phyloP scores from a whole-genome alignment of 257 asterid genomes.

The Ajuga chamaepitys region DNA sequence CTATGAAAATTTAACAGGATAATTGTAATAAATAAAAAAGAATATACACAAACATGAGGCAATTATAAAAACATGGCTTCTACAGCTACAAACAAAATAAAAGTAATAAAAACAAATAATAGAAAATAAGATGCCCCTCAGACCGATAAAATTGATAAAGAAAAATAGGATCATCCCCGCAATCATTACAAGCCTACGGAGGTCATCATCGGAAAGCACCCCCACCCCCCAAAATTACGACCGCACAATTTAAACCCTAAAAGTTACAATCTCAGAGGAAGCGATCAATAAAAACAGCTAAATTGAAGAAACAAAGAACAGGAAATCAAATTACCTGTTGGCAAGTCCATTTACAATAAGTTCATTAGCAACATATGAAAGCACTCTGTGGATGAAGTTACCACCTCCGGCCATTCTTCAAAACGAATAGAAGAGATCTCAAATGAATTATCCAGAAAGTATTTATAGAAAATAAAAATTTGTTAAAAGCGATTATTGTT shows the following conservation, averaged over 20 bases:
- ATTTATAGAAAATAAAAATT: not conserved
- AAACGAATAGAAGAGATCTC: not conserved
- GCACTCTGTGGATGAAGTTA: constrained; percentile 55
- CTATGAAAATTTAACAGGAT: not conserved
- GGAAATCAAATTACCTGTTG: constrained; percentile 42
- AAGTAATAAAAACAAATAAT: not conserved
- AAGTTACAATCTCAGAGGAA: not conserved
- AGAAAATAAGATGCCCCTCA: constrained; percentile 27
- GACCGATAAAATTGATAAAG: constrained; percentile 37
- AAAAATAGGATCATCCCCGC: constrained; percentile 28
- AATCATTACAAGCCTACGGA: constrained; percentile 23
- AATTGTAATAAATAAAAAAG: not conserved
- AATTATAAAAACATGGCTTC: not conserved
- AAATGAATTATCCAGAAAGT: not conserved
- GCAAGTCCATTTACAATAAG: constrained; percentile 51
- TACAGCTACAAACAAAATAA: not conserved
- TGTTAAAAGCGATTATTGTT: not conserved
- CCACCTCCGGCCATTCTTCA: constrained; percentile 77
- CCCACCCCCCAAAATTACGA: not conserved
- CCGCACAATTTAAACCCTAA: not conserved
- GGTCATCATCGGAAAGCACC: constrained; percentile 28
- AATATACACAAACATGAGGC: not conserved
- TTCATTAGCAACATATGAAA: constrained; percentile 60
- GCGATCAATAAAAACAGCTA: not conserved
- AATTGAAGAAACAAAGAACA: not conserved